Conservation (phyloP, 257 asterid species). For the Nicotiana benthamiana region DNA sequence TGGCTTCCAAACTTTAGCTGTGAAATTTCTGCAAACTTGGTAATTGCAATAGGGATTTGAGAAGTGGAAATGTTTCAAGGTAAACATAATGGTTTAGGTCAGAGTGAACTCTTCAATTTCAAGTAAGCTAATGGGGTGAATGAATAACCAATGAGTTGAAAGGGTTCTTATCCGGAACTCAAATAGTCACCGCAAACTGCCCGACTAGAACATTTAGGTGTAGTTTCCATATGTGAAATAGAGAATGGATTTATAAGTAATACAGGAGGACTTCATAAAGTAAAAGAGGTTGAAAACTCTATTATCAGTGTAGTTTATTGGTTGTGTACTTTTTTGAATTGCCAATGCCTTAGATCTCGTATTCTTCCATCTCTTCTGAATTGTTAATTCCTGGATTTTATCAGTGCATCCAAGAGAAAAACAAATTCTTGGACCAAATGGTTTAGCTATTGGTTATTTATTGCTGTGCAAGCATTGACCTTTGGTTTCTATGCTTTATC, state of each 20-base stretch:
- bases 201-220: not conserved
- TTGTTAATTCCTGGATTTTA: not conserved
- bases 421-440: not conserved
- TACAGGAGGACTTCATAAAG: not conserved
- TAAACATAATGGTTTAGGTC: not conserved
- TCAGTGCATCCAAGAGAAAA: not conserved
- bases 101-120: not conserved
- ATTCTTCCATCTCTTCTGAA: not conserved
- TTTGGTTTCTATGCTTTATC: constrained; percentile 2
- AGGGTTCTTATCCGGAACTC: not conserved
- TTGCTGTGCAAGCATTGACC: not conserved
- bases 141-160: not conserved
- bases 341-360: not conserved
- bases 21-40: not conserved
- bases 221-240: not conserved
- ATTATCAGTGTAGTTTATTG: not conserved
- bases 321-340: not conserved
- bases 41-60: not conserved
- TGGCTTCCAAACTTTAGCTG: not conserved
- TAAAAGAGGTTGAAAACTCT: not conserved
- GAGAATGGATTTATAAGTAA: not conserved
- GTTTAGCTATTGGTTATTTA: not conserved
- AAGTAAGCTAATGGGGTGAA: not conserved
- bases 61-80: not conserved
- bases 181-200: not conserved